Percentiles rank a stretch among this genome's conserved stretches.
phyloP scores from a whole-genome alignment of 2,329 filamentous ascomycete genomes.

The Ophiostoma sp. region DNA sequence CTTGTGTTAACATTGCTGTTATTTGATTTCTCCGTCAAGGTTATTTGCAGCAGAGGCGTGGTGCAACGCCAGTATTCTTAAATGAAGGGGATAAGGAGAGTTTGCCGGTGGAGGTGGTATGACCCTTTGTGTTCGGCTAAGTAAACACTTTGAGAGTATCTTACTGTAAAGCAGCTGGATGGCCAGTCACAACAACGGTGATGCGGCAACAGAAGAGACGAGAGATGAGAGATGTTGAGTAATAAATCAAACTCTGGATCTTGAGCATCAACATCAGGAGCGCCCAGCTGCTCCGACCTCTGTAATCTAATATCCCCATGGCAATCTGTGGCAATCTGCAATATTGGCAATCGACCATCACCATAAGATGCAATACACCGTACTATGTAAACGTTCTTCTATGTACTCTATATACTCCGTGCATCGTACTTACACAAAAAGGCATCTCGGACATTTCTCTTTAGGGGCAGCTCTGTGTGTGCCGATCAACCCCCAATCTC shows the following conservation, averaged over 20 bases:
- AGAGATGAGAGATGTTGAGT: too few species aligned
- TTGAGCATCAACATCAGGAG: background rate
- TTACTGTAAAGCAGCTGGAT: background rate
- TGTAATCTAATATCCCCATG: background rate
- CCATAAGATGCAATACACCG: background rate
- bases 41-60: background rate
- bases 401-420: too few species aligned
- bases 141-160: background rate
- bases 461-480: background rate
- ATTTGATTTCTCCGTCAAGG: constrained; percentile 7
- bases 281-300: background rate
- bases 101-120: background rate
- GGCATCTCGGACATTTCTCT: background rate
- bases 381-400: background rate
- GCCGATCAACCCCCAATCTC: background rate
- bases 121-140: background rate
- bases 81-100: background rate
- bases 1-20: too few species aligned
- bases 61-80: background rate
- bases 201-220: too few species aligned
- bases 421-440: background rate
- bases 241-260: background rate
- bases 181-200: background rate
- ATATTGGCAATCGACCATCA: background rate
- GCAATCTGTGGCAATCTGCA: background rate